Evolutionary conservation across 2,329 filamentous ascomycete genomes (phyloP).

Genomic region (Penicillium sp.): DNA sequence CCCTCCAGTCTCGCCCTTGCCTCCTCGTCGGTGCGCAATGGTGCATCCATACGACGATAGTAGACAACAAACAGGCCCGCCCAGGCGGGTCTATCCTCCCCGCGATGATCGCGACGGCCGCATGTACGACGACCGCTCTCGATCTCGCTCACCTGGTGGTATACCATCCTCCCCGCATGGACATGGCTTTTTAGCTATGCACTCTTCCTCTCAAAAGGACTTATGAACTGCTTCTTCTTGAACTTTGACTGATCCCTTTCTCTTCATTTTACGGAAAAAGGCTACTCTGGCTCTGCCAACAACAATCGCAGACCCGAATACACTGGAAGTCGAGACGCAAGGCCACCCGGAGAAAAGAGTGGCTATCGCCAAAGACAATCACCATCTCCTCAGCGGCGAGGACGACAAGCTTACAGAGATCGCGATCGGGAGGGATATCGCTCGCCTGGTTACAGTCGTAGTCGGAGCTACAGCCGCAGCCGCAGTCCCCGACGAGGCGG

Average conservation of each 20-base stretch:
- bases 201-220: slow-evolving; percentile 21
- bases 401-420: slow-evolving; percentile 45
- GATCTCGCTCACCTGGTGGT: slow-evolving; percentile 49
- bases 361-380: slow-evolving; percentile 38
- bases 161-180: slow-evolving; percentile 52
- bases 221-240: slow-evolving; percentile 21
- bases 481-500: slow-evolving; percentile 43
- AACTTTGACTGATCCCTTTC: slow-evolving; percentile 42
- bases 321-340: slow-evolving; percentile 37
- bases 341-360: slow-evolving; percentile 37
- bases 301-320: slow-evolving; percentile 44
- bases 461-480: slow-evolving; percentile 42
- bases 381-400: slow-evolving; percentile 42
- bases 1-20: too few relatives aligned
- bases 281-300: slow-evolving; percentile 40
- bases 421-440: slow-evolving; percentile 53
- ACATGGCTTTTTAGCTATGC: slow-evolving; percentile 32
- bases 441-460: slow-evolving; percentile 45
- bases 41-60: slow-evolving; percentile 24
- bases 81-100: slow-evolving; percentile 30
- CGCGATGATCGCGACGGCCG: slow-evolving; percentile 45
- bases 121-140: slow-evolving; percentile 53
- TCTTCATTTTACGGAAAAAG: slow-evolving; percentile 35
- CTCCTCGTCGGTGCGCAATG: neutral
- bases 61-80: slow-evolving; percentile 27